A percentile compares a stretch with the other conserved stretches of the same genome.
Conservation (phyloP, 2,329 filamentous ascomycete genomes). For the Trichoderma asperellum region DNA sequence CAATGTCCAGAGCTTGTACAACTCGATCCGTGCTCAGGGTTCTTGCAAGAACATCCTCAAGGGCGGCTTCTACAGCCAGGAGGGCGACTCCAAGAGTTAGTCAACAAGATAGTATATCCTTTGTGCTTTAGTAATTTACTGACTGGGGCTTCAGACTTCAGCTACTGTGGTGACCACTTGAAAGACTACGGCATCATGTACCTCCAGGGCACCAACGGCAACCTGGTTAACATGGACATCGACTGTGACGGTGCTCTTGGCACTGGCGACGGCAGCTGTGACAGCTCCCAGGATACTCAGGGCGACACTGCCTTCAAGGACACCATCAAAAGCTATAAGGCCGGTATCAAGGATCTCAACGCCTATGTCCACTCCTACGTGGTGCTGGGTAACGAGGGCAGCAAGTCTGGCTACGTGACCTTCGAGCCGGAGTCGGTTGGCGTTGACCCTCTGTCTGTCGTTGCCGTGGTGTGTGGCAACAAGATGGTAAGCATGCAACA, state of each 20-base stretch:
- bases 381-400: slow-evolving; percentile 56
- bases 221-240: slow-evolving; percentile 40
- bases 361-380: slow-evolving; percentile 57
- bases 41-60: slow-evolving; percentile 39
- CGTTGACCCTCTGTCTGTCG: slow-evolving; percentile 55
- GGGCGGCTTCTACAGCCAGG: slow-evolving; percentile 40
- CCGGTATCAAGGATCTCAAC: slow-evolving; percentile 51
- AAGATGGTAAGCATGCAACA: slow-evolving; percentile 44
- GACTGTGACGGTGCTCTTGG: slow-evolving; percentile 60
- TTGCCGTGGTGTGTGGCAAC: slow-evolving; percentile 58
- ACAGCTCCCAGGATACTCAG: slow-evolving; percentile 47
- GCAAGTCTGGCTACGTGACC: slow-evolving; percentile 37
- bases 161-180: slow-evolving; percentile 50
- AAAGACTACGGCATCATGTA: slow-evolving; percentile 47
- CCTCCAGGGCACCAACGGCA: slow-evolving; percentile 46
- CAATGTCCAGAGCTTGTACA: slow-evolving; percentile 40
- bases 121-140: not conserved
- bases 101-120: not conserved
- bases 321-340: slow-evolving; percentile 42
- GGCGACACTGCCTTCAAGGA: slow-evolving; percentile 50
- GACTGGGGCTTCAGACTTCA: slow-evolving; percentile 14
- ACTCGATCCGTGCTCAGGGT: slow-evolving; percentile 38
- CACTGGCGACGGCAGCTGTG: slow-evolving; percentile 41
- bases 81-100: slow-evolving; percentile 37
- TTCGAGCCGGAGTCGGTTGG: slow-evolving; percentile 49